A percentile compares a stretch with the other conserved stretches of the same genome.
These are phyloP conservation scores for Fusarium foetens DNA, from an alignment of 2,329 filamentous ascomycete species.

Conservation along the genomic window DNA sequence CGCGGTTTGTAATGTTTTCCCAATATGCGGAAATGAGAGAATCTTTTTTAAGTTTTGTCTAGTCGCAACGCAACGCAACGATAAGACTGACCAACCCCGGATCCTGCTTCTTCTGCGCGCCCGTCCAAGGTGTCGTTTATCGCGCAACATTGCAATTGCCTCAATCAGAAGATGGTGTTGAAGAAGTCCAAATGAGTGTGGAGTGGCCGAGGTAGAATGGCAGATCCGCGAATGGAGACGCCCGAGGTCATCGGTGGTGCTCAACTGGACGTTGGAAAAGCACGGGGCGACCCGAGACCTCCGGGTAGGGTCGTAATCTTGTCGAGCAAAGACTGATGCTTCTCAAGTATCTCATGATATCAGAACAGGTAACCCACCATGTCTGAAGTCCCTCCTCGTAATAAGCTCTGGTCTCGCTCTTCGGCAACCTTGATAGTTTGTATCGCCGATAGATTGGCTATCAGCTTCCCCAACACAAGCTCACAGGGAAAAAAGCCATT, in stretches of 20 bases:
- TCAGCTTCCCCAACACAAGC: neutral
- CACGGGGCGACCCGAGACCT: slow-evolving; percentile 13
- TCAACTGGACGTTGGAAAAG: slow-evolving; percentile 6
- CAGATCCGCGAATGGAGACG: slow-evolving; percentile 13
- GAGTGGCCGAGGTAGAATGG: neutral
- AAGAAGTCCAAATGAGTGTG: neutral
- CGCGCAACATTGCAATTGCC: neutral
- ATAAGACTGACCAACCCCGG: neutral
- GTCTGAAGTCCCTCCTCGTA: neutral
- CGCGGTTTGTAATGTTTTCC: neutral
- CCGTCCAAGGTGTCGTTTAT: neutral
- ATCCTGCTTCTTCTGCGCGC: neutral
- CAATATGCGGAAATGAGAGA: neutral
- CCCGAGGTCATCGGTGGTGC: slow-evolving; percentile 5
- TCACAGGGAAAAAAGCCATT: neutral
- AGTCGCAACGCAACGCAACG: neutral
- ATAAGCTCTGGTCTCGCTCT: neutral
- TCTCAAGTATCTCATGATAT: slow-evolving; percentile 30
- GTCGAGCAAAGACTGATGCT: neutral
- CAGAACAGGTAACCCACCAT: slow-evolving; percentile 4
- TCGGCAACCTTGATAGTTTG: neutral
- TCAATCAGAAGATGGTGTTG: neutral
- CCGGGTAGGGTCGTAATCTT: slow-evolving; percentile 9
- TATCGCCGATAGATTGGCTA: neutral
- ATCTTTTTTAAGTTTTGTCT: neutral